Conservation (phyloP, 1,139 yeast species). For the Hanseniaspora sp. region DNA sequence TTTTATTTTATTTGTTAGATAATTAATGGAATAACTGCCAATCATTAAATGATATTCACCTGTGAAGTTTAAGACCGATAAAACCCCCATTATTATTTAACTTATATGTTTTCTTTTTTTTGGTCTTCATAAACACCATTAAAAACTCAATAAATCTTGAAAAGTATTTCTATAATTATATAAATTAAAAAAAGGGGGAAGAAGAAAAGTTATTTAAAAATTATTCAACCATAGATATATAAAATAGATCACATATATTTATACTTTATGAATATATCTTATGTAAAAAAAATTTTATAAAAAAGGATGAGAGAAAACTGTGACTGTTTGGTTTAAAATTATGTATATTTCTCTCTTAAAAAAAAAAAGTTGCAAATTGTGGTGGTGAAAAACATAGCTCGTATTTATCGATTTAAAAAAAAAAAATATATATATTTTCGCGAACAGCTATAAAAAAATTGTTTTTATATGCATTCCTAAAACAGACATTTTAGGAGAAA, state of each 20-base stretch:
- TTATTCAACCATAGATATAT: not conserved
- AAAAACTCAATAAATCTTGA: no score
- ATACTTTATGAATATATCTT: not conserved
- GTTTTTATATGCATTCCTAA: not conserved
- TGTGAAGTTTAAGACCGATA: constrained; percentile 11
- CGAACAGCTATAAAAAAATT: no score
- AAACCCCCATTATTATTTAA: constrained; percentile 6
- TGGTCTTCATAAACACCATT: not conserved
- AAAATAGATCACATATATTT: no score
- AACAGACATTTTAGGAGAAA: not conserved
- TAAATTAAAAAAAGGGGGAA: no score
- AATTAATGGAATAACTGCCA: constrained; percentile 14
- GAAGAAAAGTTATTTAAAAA: no score
- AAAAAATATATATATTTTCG: no score
- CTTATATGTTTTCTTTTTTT: not conserved
- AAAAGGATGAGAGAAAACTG: not conserved
- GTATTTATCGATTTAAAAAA: no score
- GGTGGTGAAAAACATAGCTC: not conserved
- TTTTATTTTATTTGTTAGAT: constrained; percentile 7
- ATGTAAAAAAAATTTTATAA: not conserved
- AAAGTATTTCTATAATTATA: no score
- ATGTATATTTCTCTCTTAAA: not conserved
- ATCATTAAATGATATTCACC: constrained; percentile 14
- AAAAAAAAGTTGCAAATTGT: not conserved
- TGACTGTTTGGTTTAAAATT: not conserved